Percentiles rank a stretch among this genome's conserved stretches.
These are phyloP conservation scores for Cinnamomum chago DNA, from an alignment of 164 flowering plant species.

Conservation along the genomic window DNA sequence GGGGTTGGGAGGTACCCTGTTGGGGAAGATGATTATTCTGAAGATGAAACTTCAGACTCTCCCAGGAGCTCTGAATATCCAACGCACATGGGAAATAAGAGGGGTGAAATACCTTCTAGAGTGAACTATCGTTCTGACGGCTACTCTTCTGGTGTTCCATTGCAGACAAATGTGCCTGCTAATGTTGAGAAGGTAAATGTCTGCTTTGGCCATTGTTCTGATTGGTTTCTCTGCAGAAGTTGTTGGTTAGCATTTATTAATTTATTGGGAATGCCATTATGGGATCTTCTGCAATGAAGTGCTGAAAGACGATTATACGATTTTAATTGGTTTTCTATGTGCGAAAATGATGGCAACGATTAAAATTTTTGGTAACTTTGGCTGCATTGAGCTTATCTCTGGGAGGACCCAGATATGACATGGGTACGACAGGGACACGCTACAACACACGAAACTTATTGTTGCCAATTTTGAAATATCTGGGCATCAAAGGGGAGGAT, in stretches of 20 bases:
- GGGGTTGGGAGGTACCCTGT: conserved; percentile 33
- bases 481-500: neutral
- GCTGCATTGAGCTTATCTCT: too few species aligned
- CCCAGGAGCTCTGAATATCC: conserved; percentile 71
- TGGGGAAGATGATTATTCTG: conserved; percentile 37
- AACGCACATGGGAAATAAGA: conserved; percentile 37
- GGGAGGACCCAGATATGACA: too few species aligned
- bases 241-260: neutral
- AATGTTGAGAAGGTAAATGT: conserved; percentile 32
- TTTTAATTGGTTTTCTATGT: too few species aligned
- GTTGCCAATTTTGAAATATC: too few species aligned
- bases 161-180: conserved; percentile 26
- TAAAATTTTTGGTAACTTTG: too few species aligned
- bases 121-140: conserved; percentile 38
- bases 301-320: too few species aligned
- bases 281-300: too few species aligned
- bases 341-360: too few species aligned
- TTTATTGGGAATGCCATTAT: too few species aligned
- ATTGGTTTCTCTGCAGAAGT: neutral
- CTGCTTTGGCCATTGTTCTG: neutral
- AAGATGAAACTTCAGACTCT: conserved; percentile 71
- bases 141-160: conserved; percentile 52
- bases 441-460: too few species aligned
- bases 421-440: too few species aligned
- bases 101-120: conserved; percentile 21